phyloP scores from a whole-genome alignment of 257 asterid genomes.

The Catharanthus roseus region DNA sequence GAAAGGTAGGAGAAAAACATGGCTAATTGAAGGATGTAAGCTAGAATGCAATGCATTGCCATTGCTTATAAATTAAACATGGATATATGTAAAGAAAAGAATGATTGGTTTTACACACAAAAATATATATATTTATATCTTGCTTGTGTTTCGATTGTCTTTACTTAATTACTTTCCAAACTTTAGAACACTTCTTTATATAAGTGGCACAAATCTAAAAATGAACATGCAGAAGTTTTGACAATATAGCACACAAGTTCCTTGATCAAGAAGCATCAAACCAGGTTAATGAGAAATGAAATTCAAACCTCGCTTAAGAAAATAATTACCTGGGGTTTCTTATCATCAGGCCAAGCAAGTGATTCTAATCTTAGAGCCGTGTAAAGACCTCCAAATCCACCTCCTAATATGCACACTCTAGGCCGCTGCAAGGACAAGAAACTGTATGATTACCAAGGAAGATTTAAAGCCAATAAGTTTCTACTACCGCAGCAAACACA shows the following conservation, averaged over 20 bases:
- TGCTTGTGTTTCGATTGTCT: background rate
- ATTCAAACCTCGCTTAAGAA: background rate
- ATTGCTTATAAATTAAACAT: background rate
- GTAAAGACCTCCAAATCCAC: slow-evolving; percentile 97
- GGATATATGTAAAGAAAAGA: too few relatives aligned
- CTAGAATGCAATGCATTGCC: background rate
- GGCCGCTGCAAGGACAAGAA: slow-evolving; percentile 62
- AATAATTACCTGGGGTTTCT: slow-evolving; percentile 76
- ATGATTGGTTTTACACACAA: too few relatives aligned
- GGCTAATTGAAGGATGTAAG: too few relatives aligned
- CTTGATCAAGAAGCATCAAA: background rate
- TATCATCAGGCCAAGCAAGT: slow-evolving; percentile 91
- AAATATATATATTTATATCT: too few relatives aligned
- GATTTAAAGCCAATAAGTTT: background rate
- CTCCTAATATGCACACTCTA: slow-evolving; percentile 93
- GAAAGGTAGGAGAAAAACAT: background rate
- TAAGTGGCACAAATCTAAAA: background rate
- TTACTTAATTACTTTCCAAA: background rate
- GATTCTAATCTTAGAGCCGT: slow-evolving; percentile 92
- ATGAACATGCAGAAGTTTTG: background rate
- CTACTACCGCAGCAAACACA: background rate
- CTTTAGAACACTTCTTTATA: background rate
- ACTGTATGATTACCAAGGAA: slow-evolving; percentile 7
- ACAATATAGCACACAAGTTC: too few relatives aligned
- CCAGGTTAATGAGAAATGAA: background rate